A percentile compares a stretch with the other conserved stretches of the same genome.
Conservation (phyloP, 2,329 filamentous ascomycete species). For the Furcasterigmium sp. region DNA sequence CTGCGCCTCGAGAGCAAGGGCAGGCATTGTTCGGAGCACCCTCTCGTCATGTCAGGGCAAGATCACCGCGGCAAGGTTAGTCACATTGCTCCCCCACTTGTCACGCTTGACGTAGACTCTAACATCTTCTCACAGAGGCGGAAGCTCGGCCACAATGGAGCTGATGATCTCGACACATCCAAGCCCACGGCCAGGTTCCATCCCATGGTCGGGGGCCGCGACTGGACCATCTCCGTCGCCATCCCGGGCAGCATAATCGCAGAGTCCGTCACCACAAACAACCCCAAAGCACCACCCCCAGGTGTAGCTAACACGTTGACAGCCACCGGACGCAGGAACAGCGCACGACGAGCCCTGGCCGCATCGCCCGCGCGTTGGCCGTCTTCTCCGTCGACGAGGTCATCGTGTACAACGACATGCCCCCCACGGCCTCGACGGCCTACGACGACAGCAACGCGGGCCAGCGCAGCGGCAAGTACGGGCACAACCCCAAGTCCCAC, state of each 20-base stretch:
- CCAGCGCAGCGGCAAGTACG: neutral
- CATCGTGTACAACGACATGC: slow-evolving; percentile 69
- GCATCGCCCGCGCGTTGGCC: slow-evolving; percentile 74
- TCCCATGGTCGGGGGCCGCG: slow-evolving; percentile 51
- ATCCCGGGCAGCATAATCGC: slow-evolving; percentile 72
- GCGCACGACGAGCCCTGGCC: slow-evolving; percentile 66
- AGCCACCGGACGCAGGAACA: slow-evolving; percentile 71
- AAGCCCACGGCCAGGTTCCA: no score
- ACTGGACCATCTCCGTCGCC: slow-evolving; percentile 73
- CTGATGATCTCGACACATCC: slow-evolving; percentile 33
- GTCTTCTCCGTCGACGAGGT: slow-evolving; percentile 84
- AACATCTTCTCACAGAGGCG: slow-evolving; percentile 37
- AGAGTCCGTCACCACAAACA: slow-evolving; percentile 44
- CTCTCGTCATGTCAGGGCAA: neutral
- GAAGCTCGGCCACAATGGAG: slow-evolving; percentile 32
- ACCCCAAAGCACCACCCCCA: no score
- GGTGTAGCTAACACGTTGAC: neutral
- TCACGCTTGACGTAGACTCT: no score
- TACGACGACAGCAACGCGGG: neutral
- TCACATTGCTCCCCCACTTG: slow-evolving; percentile 1
- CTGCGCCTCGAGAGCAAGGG: neutral
- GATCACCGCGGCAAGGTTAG: slow-evolving; percentile 14
- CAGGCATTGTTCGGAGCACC: no score
- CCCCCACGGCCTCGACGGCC: neutral
- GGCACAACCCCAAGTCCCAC: neutral